These are phyloP conservation scores for Coemansia sp. DNA, from an alignment of 192 early-diverging fungal genomes.

Conservation along the genomic window DNA sequence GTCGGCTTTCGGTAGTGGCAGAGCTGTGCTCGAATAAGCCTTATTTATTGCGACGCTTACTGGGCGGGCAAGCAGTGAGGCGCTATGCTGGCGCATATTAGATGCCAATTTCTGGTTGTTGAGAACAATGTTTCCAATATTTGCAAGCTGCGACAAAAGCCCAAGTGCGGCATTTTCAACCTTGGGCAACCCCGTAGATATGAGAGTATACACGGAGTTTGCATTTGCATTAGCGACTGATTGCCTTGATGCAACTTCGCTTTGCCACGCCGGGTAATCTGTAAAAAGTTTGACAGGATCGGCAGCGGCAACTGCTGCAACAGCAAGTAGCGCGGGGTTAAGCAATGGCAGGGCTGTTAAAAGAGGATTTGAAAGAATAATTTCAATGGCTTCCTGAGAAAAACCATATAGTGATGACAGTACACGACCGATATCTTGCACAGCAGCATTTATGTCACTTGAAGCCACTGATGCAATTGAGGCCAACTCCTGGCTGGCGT, in stretches of 20 bases:
- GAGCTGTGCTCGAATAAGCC: not conserved
- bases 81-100: not conserved
- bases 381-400: constrained; percentile 20
- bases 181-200: constrained; percentile 29
- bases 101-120: not conserved
- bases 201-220: constrained; percentile 21
- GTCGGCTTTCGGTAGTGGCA: not conserved
- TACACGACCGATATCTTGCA: constrained; percentile 7
- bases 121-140: constrained; percentile 6
- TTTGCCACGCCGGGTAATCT: constrained; percentile 30
- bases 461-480: constrained; percentile 13
- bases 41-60: not conserved
- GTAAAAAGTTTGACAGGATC: constrained; percentile 28
- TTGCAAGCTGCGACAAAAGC: constrained; percentile 14
- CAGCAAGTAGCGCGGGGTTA: constrained; percentile 14
- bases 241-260: constrained; percentile 18
- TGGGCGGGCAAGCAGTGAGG: not conserved
- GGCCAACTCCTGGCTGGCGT: constrained; percentile 8
- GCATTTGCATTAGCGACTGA: constrained; percentile 13
- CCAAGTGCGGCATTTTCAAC: constrained; percentile 23
- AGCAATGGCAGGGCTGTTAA: constrained; percentile 18
- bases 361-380: constrained; percentile 28
- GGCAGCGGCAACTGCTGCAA: constrained; percentile 7
- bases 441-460: constrained; percentile 11
- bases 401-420: constrained; percentile 30